Base-by-base conservation (phyloP, 371 early-diverging fungal species). In the Haplosporangium sp. region DNA sequence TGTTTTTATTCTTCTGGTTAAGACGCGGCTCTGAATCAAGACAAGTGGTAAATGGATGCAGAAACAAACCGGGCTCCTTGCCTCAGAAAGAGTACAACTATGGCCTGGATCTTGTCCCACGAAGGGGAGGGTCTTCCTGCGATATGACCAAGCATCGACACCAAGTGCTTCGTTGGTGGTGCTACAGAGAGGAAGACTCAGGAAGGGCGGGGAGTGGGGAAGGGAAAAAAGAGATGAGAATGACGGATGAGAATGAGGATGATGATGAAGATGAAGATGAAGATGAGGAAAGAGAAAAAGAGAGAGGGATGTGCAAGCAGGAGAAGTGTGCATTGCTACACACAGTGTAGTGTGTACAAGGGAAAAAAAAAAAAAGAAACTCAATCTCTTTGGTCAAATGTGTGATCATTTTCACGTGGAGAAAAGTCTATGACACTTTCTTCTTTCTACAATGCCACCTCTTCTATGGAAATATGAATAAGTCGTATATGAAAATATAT, bases 71-170 rank as follows among this genome's bases (percentile, higher is more conserved):
- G 21, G 51, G 20, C 48, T 1, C 36, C 50, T 23, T 88, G 91
- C 95, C 89, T 86, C 52, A 85, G 53, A 12, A 92, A 43, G 29
- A 90, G 81, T 5, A 92, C 83, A 5, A 92, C 67, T 21, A 96
- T 54, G 13, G 92, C 92, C 80, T 96, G 93, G 45, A 85, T 74
- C 43, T 98, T 91, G 72, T 95, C 93, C 86, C 92, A 92, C 55
- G 90, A 91, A 16, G 95, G 86, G n/a, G 97, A 97, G 10, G 98
- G 98, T 56, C 90, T 92, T 12, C 98, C 98, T 16, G 94, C 86
- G 20, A 96, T 83, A 77, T 98, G 96, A 69, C 98, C 97, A 45
- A 98, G 77, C 96, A 96, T 96, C 42, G 16, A 1, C 13, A 23
- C 18, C 46, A 23, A n/a, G 43, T 0, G 36, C 38, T n/a, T 14